phyloP scores from a whole-genome alignment of 1,139 yeast species.

The Neolecta irregularis region DNA sequence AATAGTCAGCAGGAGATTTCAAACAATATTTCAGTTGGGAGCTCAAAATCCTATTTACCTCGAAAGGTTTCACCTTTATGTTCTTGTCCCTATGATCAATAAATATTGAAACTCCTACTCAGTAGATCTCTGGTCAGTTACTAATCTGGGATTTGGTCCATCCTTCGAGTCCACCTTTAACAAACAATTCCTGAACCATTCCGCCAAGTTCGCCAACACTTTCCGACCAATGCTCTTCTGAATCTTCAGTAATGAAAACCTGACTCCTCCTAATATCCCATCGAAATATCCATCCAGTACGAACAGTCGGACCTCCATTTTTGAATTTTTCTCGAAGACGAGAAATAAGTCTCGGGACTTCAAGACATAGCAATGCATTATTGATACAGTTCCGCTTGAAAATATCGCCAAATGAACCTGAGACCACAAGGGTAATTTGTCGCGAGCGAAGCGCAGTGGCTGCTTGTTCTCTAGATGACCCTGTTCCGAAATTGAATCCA shows the following conservation, averaged over 20 bases:
- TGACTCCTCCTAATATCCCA: conserved; percentile 86
- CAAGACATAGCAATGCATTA: conserved; percentile 84
- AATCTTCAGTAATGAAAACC: conserved; percentile 60
- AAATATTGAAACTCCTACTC: too few relatives aligned
- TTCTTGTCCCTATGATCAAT: too few relatives aligned
- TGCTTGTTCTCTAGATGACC: conserved; percentile 98
- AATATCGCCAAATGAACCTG: conserved; percentile 95
- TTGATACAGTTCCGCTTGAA: conserved; percentile 90
- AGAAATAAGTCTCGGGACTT: conserved; percentile 73
- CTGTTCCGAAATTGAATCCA: conserved; percentile 95
- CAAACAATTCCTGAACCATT: conserved; percentile 87
- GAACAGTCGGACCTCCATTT: conserved; percentile 57
- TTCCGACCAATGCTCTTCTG: conserved; percentile 44
- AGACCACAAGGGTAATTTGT: conserved; percentile 80
- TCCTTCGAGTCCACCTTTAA: conserved; percentile 94
- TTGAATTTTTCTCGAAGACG: conserved; percentile 55
- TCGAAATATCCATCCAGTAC: conserved; percentile 84
- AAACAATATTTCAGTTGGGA: too few relatives aligned
- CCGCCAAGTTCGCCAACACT: conserved; percentile 93
- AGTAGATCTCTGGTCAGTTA: too few relatives aligned
- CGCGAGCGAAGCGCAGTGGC: conserved; percentile 92
- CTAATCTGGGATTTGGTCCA: conserved; percentile 80
- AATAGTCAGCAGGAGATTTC: too few relatives aligned
- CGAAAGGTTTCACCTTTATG: too few relatives aligned
- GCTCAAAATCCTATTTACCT: too few relatives aligned